Percentiles rank a stretch among this genome's conserved stretches.
Conservation (phyloP, 176 grass and related monocot genomes). For the Chrysopogon serrulatus region DNA sequence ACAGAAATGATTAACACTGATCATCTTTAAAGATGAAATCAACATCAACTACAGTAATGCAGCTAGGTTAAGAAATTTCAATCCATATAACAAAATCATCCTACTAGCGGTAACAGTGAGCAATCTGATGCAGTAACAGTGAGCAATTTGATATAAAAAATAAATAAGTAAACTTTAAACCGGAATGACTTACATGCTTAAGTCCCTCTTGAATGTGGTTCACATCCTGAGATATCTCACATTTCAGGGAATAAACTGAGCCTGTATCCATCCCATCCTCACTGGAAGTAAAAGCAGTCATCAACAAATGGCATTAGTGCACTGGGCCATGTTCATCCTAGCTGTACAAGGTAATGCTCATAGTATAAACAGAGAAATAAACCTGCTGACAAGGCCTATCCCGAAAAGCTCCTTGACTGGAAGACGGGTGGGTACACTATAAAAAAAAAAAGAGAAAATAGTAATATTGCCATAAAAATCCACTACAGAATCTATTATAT, state of each 20-base stretch:
- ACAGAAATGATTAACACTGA: constrained; percentile 14
- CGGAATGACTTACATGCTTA: constrained; percentile 55
- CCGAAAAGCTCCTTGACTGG: constrained; percentile 77
- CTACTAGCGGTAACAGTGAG: no score
- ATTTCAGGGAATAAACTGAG: constrained; percentile 89
- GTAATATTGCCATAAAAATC: neutral
- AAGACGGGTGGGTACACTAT: constrained; percentile 55
- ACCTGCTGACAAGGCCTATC: constrained; percentile 83
- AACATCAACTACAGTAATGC: no score
- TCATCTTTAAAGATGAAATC: neutral
- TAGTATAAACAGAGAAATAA: neutral
- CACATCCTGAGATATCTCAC: constrained; percentile 95
- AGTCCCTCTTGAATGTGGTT: constrained; percentile 98
- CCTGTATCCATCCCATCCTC: constrained; percentile 78
- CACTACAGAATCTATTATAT: neutral
- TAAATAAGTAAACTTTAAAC: neutral
- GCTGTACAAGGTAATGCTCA: no score
- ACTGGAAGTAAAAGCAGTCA: constrained; percentile 43
- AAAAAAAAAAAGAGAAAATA: neutral
- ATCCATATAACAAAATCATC: no score
- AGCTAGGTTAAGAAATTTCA: neutral
- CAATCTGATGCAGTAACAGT: no score
- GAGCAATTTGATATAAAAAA: neutral
- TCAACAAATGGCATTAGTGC: constrained; percentile 1
- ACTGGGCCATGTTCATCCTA: neutral